Conservation (phyloP, 2,329 filamentous ascomycete species). For the Aspergillus clavatus region DNA sequence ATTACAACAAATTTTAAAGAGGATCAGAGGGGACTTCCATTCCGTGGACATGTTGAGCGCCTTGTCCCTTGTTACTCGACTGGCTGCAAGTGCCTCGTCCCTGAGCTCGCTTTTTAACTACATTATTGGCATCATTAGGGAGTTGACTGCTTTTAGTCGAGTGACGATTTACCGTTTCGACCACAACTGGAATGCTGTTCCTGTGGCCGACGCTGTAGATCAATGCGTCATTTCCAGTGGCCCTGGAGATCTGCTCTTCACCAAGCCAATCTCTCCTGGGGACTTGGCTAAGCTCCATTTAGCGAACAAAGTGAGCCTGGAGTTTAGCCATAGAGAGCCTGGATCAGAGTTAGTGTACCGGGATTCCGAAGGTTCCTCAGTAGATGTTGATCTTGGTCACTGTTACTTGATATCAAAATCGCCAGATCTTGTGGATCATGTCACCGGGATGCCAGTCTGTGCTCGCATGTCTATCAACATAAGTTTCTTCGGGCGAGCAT, state of each 20-base stretch:
- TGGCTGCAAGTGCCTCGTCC: constrained; percentile 59
- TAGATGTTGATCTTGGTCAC: constrained; percentile 76
- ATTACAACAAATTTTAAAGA: constrained; percentile 68
- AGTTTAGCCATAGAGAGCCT: constrained; percentile 77
- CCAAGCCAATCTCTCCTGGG: constrained; percentile 78
- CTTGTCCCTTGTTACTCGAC: constrained; percentile 86
- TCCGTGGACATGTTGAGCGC: constrained; percentile 93
- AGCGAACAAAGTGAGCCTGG: constrained; percentile 78
- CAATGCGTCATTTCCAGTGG: constrained; percentile 75
- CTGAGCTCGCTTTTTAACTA: constrained; percentile 73
- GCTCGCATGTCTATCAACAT: constrained; percentile 94
- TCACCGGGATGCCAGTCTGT: constrained; percentile 83
- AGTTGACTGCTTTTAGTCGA: constrained; percentile 83
- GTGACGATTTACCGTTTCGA: constrained; percentile 95
- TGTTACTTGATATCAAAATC: constrained; percentile 75
- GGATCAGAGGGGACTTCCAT: constrained; percentile 70
- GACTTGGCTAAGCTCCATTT: constrained; percentile 87
- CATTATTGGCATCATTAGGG: constrained; percentile 78
- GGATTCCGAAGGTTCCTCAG: constrained; percentile 58
- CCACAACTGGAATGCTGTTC: constrained; percentile 73
- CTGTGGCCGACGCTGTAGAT: constrained; percentile 83
- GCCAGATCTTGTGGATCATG: constrained; percentile 83
- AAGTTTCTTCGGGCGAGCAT: constrained; percentile 77
- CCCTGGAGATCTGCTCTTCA: constrained; percentile 83
- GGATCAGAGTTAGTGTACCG: constrained; percentile 79